Base-by-base conservation (phyloP, 805 yeast species). In the Candida nonsorbophila region DNA sequence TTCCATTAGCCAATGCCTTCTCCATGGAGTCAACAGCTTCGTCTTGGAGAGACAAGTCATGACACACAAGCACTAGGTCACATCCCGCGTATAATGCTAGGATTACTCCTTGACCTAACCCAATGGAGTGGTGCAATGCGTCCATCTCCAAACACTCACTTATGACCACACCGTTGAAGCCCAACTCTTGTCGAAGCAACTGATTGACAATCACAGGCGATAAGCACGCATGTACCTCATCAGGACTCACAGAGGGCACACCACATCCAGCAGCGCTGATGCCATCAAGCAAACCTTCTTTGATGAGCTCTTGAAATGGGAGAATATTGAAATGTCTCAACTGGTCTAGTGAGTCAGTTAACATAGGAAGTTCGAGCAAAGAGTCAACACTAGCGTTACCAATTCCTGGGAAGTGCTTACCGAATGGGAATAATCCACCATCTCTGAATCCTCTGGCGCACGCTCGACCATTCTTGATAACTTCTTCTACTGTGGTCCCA, bases 371-470 rank as follows among this genome's bases (percentile, higher is more conserved):
- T 34, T 77, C 81, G 24, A 74, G 51, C 21, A 74, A 50, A 3
- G 75, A 65, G 42, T 76, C 79, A 5, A 77, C 77, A 13, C 68
- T 62, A 1, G 80, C 79, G 31, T 71, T 69, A 3, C 82, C 82
- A 29, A 73, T 74, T 1, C 84, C 84, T 0, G 84, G 84, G 41
- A 77, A 77, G 50, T 77, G 82, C 41, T 77, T 77, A 0, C 79
- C 82, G 33, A 75, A 68, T 2, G 74, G 62, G 20, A 69, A 46
- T 8, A 77, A 44, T 1, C 79, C 79, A 8, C 77, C 79, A 24
- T 62, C 72, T 29, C 59, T 58, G 25, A 72, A 57, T 1, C 82
- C 84, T 33, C 53, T 55, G 4, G 77, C 69, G 37, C 69, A 69
- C 2, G 74, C 76, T 18, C 52, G 44, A 2, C 78, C 79, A 40